These are phyloP conservation scores for Scedosporium apiospermum DNA, from an alignment of 2,329 filamentous ascomycete species.

Conservation along the genomic window DNA sequence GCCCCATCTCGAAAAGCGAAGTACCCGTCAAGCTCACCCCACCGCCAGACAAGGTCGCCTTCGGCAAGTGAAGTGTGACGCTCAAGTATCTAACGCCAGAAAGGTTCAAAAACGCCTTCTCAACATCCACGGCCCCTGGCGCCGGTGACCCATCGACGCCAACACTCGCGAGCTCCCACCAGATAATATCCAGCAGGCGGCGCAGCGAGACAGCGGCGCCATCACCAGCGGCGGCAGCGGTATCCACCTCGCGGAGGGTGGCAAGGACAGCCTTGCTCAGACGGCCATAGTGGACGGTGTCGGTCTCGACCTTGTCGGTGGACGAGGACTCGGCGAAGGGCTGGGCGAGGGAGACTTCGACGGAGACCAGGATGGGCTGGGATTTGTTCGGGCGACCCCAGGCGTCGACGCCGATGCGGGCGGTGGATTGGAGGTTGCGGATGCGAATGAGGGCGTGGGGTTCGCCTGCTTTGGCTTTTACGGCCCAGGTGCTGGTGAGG, in stretches of 20 bases:
- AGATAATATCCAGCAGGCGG: constrained; percentile 21
- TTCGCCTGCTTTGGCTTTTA: constrained; percentile 30
- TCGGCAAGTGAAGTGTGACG: constrained; percentile 50
- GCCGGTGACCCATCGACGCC: constrained; percentile 10
- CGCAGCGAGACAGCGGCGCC: constrained; percentile 12
- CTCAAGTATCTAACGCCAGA: constrained; percentile 33
- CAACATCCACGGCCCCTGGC: constrained; percentile 7
- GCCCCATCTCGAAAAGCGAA: constrained; percentile 28
- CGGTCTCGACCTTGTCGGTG: constrained; percentile 51
- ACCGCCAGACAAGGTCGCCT: constrained; percentile 57
- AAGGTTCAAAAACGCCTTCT: constrained; percentile 20
- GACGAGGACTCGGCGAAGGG: constrained; percentile 49
- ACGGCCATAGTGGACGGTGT: constrained; percentile 67
- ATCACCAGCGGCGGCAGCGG: constrained; percentile 1
- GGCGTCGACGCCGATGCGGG: constrained; percentile 52
- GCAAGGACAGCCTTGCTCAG: constrained; percentile 56
- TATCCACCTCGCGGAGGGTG: constrained; percentile 26
- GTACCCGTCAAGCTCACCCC: constrained; percentile 43
- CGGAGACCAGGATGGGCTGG: constrained; percentile 55
- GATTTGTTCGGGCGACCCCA: constrained; percentile 52
- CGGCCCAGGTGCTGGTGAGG: constrained; percentile 20
- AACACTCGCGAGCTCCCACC: constrained; percentile 20
- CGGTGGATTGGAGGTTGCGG: constrained; percentile 48
- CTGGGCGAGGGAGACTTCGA: constrained; percentile 44
- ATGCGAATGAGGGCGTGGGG: constrained; percentile 48